phyloP scores from a whole-genome alignment of 176 grass and related monocot species.

The Saccharum officinarum region DNA sequence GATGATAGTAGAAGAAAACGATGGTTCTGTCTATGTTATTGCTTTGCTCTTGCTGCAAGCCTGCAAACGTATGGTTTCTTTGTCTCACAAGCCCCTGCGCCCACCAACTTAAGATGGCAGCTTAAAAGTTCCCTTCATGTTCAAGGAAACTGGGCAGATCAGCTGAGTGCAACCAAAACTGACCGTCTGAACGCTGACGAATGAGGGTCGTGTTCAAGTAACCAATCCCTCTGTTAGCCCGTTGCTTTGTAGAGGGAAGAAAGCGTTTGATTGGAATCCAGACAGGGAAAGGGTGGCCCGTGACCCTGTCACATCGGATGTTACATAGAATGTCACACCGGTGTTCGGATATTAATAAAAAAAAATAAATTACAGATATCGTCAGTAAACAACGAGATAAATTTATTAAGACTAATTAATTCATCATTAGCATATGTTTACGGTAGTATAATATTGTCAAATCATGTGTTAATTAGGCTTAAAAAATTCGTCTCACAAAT shows the following conservation, averaged over 20 bases:
- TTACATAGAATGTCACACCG: no score
- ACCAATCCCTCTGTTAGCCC: slow-evolving; percentile 1
- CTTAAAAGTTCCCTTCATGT: slow-evolving; percentile 15
- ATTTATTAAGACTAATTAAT: no score
- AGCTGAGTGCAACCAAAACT: slow-evolving; percentile 1
- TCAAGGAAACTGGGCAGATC: slow-evolving; percentile 21
- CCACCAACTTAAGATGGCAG: slow-evolving; percentile 5
- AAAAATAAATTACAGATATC: no score
- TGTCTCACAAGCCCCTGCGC: not conserved
- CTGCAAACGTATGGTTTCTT: slow-evolving; percentile 2
- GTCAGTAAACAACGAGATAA: no score
- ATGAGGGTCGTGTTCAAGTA: not conserved
- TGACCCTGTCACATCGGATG: no score
- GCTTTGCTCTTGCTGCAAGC: slow-evolving; percentile 7
- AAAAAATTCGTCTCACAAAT: no score
- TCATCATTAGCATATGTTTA: no score
- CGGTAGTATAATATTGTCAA: no score
- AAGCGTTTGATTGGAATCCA: slow-evolving; percentile 17
- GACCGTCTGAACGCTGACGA: not conserved
- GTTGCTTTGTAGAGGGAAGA: not conserved
- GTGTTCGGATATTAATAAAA: no score
- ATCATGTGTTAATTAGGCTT: no score
- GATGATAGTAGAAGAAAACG: not conserved
- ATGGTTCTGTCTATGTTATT: not conserved
- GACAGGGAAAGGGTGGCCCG: not conserved